Evolutionary conservation across 2,329 filamentous ascomycete species (phyloP).

Genomic region (Fusarium setosum): DNA sequence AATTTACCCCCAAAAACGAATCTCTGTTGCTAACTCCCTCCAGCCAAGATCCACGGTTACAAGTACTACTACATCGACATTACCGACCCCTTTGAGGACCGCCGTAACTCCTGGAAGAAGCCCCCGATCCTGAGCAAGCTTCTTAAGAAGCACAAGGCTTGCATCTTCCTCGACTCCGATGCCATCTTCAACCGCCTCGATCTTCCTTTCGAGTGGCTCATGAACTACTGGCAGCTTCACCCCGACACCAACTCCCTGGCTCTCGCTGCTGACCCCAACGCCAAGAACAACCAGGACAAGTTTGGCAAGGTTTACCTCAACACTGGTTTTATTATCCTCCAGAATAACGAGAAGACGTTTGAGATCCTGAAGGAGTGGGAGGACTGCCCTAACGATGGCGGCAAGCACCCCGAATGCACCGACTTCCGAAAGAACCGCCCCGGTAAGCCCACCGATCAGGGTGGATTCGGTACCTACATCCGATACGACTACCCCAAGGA

Average conservation of each 20-base stretch:
- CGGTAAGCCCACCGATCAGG: slow-evolving; percentile 55
- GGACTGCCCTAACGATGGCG: slow-evolving; percentile 53
- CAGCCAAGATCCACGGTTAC: slow-evolving; percentile 59
- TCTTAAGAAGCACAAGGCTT: slow-evolving; percentile 56
- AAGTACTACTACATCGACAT: slow-evolving; percentile 58
- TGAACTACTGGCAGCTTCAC: slow-evolving; percentile 59
- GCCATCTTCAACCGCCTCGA: slow-evolving; percentile 57
- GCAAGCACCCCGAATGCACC: slow-evolving; percentile 52
- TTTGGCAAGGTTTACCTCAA: slow-evolving; percentile 58
- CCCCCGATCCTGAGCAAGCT: slow-evolving; percentile 54
- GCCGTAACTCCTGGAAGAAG: slow-evolving; percentile 60
- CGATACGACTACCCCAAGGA: slow-evolving; percentile 55
- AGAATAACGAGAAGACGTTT: slow-evolving; percentile 60
- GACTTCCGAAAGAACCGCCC: slow-evolving; percentile 51
- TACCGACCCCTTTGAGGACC: slow-evolving; percentile 50
- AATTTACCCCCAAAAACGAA: not conserved
- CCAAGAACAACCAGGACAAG: slow-evolving; percentile 53
- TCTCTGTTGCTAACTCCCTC: slow-evolving; percentile 31
- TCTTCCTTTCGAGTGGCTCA: slow-evolving; percentile 58
- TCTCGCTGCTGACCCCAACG: slow-evolving; percentile 53
- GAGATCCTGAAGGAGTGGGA: slow-evolving; percentile 62
- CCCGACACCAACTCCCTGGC: slow-evolving; percentile 54
- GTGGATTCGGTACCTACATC: slow-evolving; percentile 56
- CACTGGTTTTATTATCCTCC: slow-evolving; percentile 65
- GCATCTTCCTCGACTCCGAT: slow-evolving; percentile 58